Conservation (phyloP, 108 stramenopile genomes). For the Skeletonema tropicum region DNA sequence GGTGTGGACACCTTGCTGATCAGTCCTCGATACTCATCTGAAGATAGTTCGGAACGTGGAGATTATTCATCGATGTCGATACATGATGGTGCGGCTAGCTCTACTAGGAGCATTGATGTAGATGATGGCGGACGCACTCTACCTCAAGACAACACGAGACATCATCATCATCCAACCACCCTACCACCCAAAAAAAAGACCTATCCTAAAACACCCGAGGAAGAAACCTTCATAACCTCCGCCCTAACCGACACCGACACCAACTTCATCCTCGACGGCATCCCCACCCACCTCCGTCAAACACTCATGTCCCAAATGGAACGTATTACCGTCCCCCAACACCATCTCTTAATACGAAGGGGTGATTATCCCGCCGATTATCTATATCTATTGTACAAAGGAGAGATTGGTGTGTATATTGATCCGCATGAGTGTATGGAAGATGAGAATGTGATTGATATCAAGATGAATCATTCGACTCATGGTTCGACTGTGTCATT, state of each 20-base stretch:
- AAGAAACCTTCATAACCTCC: conserved; percentile 34
- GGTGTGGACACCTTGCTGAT: conserved; percentile 32
- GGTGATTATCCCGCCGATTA: conserved; percentile 32
- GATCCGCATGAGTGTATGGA: conserved; percentile 42
- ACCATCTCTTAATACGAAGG: conserved; percentile 28
- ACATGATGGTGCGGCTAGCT: background rate
- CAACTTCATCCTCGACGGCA: conserved; percentile 39
- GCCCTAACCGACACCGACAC: conserved; percentile 35
- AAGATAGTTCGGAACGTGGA: background rate
- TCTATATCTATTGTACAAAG: conserved; percentile 33
- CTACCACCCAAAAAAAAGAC: background rate
- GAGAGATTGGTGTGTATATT: conserved; percentile 42
- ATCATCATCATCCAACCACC: background rate
- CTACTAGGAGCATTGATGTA: too few relatives aligned
- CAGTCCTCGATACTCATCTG: background rate
- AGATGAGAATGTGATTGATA: conserved; percentile 31
- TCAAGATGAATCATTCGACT: conserved; percentile 7
- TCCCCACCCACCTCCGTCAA: conserved; percentile 30
- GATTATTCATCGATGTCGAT: background rate
- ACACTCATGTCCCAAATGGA: conserved; percentile 33
- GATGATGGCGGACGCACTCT: too few relatives aligned
- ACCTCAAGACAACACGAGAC: background rate
- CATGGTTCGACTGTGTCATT: background rate
- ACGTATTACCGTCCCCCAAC: conserved; percentile 28
- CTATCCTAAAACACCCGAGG: conserved; percentile 27